Percentiles rank a stretch among this genome's conserved stretches.
These are phyloP conservation scores for Macadamia integrifolia DNA, from an alignment of 164 flowering plant genomes.

Conservation along the genomic window DNA sequence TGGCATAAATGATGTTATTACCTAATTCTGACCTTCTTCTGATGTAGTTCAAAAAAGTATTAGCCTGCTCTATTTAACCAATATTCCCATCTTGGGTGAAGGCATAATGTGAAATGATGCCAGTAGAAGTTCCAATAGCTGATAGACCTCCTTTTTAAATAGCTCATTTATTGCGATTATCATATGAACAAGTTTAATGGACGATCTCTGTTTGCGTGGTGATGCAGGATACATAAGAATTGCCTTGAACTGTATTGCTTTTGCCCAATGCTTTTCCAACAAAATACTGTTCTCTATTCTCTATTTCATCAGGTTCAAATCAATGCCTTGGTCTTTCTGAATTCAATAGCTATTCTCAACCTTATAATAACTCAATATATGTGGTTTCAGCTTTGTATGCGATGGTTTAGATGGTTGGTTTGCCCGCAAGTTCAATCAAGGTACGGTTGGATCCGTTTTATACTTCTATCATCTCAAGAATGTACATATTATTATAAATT, in stretches of 20 bases:
- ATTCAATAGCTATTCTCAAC: neutral
- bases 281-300: constrained; percentile 67
- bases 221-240: constrained; percentile 74
- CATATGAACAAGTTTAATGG: neutral
- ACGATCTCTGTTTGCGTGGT: constrained; percentile 4
- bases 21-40: neutral
- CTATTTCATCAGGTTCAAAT: constrained; percentile 62
- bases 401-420: constrained; percentile 97
- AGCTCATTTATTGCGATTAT: too few relatives aligned
- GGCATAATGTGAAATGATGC: neutral
- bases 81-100: too few relatives aligned
- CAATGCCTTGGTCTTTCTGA: neutral
- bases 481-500: neutral
- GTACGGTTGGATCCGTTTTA: constrained; percentile 21
- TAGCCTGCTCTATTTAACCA: too few relatives aligned
- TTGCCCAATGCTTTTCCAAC: constrained; percentile 61
- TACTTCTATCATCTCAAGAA: neutral
- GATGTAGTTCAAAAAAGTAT: neutral
- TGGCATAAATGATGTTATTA: neutral
- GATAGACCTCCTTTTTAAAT: neutral
- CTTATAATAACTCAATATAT: neutral
- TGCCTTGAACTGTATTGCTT: constrained; percentile 62
- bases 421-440: constrained; percentile 98
- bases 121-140: neutral
- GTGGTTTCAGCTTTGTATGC: constrained; percentile 71